Evolutionary conservation across 108 stramenopile species (phyloP).

Genomic region (Epipyxis sp.): DNA sequence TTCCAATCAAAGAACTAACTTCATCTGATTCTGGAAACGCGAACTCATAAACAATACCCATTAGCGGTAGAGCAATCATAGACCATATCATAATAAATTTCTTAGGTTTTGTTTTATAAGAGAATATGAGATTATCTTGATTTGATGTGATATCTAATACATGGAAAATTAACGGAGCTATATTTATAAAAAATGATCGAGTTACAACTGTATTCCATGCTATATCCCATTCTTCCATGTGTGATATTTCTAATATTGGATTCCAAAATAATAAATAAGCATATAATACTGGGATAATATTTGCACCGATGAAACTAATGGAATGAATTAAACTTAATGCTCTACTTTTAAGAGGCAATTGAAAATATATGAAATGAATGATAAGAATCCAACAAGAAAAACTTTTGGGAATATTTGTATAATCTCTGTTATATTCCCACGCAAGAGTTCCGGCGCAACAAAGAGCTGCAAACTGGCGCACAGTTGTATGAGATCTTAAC

Average conservation of each 20-base stretch:
- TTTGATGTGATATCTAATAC: neutral
- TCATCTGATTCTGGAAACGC: neutral
- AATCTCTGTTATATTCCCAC: neutral
- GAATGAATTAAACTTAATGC: neutral
- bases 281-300: neutral
- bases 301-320: neutral
- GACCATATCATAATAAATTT: neutral
- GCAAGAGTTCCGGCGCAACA: neutral
- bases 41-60: neutral
- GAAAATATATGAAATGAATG: neutral
- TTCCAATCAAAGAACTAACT: neutral
- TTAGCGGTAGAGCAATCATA: neutral
- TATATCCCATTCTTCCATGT: neutral
- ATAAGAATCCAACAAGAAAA: neutral
- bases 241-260: neutral
- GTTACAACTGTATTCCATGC: neutral
- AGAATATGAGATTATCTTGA: neutral
- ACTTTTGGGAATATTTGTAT: neutral
- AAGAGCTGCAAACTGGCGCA: neutral
- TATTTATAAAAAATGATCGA: neutral
- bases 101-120: neutral
- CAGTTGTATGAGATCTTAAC: neutral
- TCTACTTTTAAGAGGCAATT: neutral
- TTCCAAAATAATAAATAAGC: neutral
- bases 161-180: neutral